These are phyloP conservation scores for Tripidium arundinaceum DNA, from an alignment of 202 grass and related monocot genomes.

Conservation along the genomic window DNA sequence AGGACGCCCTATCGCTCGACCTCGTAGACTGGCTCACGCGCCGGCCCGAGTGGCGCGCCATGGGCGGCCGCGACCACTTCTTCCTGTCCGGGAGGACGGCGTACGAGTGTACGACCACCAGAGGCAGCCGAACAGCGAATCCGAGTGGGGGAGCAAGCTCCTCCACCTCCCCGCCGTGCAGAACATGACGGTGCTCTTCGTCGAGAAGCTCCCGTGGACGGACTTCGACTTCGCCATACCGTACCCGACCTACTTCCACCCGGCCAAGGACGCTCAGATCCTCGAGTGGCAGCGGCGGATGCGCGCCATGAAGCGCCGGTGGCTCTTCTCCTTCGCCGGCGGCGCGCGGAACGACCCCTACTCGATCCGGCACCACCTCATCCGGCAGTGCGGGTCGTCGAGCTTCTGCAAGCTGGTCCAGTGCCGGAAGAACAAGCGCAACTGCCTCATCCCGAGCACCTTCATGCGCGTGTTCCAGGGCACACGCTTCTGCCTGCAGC, in stretches of 20 bases:
- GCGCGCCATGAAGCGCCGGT: slow-evolving; percentile 35
- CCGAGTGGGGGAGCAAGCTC: slow-evolving; percentile 69
- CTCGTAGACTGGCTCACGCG: slow-evolving; percentile 63
- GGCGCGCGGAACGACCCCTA: slow-evolving; percentile 46
- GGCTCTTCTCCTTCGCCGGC: slow-evolving; percentile 77
- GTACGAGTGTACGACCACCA: slow-evolving; percentile 79
- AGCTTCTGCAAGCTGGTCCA: slow-evolving; percentile 52
- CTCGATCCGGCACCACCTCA: slow-evolving; percentile 65
- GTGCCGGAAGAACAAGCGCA: slow-evolving; percentile 42
- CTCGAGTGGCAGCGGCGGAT: slow-evolving; percentile 55
- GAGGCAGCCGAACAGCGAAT: slow-evolving; percentile 39
- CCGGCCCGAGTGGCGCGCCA: slow-evolving; percentile 68
- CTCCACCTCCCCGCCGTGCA: slow-evolving; percentile 51
- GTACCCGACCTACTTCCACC: slow-evolving; percentile 82
- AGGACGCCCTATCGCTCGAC: slow-evolving; percentile 57
- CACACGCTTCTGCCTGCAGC: slow-evolving; percentile 65
- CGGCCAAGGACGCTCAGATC: slow-evolving; percentile 54
- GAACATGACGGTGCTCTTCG: slow-evolving; percentile 80
- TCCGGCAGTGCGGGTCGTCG: slow-evolving; percentile 49
- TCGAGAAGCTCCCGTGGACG: slow-evolving; percentile 63
- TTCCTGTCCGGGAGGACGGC: slow-evolving; percentile 60
- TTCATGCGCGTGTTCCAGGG: slow-evolving; percentile 71
- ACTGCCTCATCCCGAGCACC: slow-evolving; percentile 54
- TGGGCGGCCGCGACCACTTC: slow-evolving; percentile 76
- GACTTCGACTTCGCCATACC: slow-evolving; percentile 58